Percentiles rank a stretch among this genome's conserved stretches.
These are phyloP conservation scores for Ganoderma lucidum DNA, from an alignment of 1,284 basidiomycete genomes.

Conservation along the genomic window DNA sequence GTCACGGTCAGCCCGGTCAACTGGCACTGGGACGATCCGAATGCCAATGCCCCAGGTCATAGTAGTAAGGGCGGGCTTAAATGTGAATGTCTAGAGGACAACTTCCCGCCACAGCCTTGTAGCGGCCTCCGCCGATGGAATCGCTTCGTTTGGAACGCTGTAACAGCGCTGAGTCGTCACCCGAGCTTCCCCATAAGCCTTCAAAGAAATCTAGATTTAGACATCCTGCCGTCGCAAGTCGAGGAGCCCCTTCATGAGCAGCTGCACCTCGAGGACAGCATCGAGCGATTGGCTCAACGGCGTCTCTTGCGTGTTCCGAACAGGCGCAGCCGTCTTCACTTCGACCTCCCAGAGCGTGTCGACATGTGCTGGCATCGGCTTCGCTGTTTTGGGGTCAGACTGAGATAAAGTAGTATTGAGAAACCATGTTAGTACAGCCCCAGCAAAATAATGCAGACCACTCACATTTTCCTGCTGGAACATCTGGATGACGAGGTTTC, in stretches of 20 bases:
- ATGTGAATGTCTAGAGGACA: too few relatives aligned
- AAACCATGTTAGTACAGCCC: not conserved
- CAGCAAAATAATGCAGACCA: not conserved
- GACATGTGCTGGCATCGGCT: constrained; percentile 73
- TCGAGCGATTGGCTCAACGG: constrained; percentile 70
- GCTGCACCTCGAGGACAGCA: constrained; percentile 78
- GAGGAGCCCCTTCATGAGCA: constrained; percentile 80
- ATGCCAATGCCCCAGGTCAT: too few relatives aligned
- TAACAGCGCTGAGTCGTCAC: too few relatives aligned
- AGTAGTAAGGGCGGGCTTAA: too few relatives aligned
- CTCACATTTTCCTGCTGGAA: constrained; percentile 81
- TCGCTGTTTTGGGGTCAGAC: constrained; percentile 75
- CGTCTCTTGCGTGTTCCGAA: constrained; percentile 74
- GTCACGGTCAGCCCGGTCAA: too few relatives aligned
- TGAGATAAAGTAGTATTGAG: constrained; percentile 34
- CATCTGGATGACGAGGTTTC: constrained; percentile 76
- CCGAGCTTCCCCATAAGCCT: too few relatives aligned
- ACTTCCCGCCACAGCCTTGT: too few relatives aligned
- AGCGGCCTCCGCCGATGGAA: too few relatives aligned
- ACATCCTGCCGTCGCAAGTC: constrained; percentile 74
- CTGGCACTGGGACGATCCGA: too few relatives aligned
- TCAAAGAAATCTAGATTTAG: constrained; percentile 32
- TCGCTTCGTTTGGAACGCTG: too few relatives aligned
- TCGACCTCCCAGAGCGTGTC: constrained; percentile 86
- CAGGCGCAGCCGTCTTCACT: constrained; percentile 80